Percentiles rank a stretch among this genome's conserved stretches.
These are phyloP conservation scores for Rhododendron ovatum DNA, from an alignment of 148 eudicot species.

Conservation along the genomic window DNA sequence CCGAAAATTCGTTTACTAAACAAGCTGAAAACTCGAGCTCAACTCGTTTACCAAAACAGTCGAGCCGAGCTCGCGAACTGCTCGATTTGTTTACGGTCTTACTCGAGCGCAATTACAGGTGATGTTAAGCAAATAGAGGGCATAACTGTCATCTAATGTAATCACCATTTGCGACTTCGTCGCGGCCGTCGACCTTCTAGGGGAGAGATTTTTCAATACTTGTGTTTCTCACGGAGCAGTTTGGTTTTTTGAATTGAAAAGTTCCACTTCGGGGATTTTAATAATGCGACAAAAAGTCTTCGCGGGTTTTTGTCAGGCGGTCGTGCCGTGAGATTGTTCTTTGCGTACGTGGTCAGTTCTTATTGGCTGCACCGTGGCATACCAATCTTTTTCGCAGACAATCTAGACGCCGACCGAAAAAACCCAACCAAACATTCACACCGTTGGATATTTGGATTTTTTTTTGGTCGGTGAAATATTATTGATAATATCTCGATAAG, in stretches of 20 bases:
- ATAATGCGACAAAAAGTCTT: neutral
- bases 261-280: neutral
- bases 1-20: no score
- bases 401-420: neutral
- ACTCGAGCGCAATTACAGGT: neutral
- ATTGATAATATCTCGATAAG: no score
- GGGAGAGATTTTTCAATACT: no score
- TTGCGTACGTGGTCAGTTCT: neutral
- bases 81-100: no score
- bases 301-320: neutral
- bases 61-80: no score
- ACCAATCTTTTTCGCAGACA: neutral
- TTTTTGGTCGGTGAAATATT: no score
- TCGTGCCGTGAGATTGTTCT: neutral
- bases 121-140: neutral
- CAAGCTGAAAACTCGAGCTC: no score
- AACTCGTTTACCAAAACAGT: no score
- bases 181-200: neutral
- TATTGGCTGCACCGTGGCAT: neutral
- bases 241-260: conserved; percentile 1
- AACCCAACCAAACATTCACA: neutral
- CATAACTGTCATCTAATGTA: neutral
- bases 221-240: neutral
- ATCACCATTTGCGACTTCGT: conserved; percentile 2
- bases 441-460: neutral